These are phyloP conservation scores for Adansonia grandidieri DNA, from an alignment of 441 rosid genomes.

Conservation along the genomic window DNA sequence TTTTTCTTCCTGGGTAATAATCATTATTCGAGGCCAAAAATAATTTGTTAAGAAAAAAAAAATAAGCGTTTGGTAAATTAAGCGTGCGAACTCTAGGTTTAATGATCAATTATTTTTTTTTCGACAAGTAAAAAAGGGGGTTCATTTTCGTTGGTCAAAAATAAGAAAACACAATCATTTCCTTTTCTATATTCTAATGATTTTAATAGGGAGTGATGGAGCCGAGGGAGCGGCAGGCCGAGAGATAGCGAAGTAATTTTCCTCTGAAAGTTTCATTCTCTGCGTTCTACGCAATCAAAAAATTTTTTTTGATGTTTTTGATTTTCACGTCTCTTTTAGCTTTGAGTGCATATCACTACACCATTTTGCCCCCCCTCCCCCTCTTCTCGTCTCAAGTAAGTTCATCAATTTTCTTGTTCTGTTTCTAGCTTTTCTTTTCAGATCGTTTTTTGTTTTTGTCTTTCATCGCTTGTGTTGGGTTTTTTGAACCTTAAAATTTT, in stretches of 20 bases:
- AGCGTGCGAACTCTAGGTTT: too few relatives aligned
- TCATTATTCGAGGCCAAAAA: too few relatives aligned
- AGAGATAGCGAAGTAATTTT: background rate
- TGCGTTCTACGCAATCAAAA: background rate
- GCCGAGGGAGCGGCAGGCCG: background rate
- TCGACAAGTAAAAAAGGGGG: too few relatives aligned
- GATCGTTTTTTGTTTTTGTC: background rate
- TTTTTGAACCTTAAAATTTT: background rate
- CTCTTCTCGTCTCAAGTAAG: constrained; percentile 16
- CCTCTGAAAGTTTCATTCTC: too few relatives aligned
- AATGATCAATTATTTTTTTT: too few relatives aligned
- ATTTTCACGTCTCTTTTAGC: constrained; percentile 9
- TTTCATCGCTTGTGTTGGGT: background rate
- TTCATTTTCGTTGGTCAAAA: too few relatives aligned
- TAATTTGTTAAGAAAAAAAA: too few relatives aligned
- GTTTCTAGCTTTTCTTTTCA: background rate
- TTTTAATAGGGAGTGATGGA: background rate
- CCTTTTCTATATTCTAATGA: too few relatives aligned
- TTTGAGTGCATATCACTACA: constrained; percentile 1
- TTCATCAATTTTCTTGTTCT: background rate
- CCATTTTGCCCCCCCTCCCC: too few relatives aligned
- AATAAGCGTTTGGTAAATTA: too few relatives aligned
- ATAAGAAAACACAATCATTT: too few relatives aligned
- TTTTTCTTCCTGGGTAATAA: too few relatives aligned
- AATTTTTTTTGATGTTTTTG: background rate